phyloP scores from a whole-genome alignment of 2,329 filamentous ascomycete species.

The Fonsecaea pedrosoi region DNA sequence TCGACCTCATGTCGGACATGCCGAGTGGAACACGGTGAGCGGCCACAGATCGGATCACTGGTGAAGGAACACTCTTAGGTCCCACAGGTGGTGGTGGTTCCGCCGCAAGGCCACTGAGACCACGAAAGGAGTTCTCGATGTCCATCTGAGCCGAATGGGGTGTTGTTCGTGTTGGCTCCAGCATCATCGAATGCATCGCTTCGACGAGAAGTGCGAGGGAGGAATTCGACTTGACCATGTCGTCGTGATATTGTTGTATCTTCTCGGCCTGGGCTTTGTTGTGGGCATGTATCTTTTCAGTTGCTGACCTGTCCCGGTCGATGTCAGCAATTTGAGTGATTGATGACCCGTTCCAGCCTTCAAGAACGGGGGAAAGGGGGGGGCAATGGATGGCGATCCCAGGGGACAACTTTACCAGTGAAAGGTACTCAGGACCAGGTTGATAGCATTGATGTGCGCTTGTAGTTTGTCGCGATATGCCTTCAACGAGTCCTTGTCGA shows the following conservation, averaged over 20 bases:
- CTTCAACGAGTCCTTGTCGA: constrained; percentile 1
- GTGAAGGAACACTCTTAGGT: background rate
- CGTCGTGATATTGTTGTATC: background rate
- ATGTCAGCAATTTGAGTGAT: background rate
- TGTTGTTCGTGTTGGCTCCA: background rate
- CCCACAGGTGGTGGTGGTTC: background rate
- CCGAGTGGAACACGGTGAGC: background rate
- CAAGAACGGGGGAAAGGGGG: no score
- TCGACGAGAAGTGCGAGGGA: background rate
- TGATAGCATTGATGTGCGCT: background rate
- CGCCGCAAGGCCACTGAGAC: background rate
- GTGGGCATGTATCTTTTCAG: background rate
- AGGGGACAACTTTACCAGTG: background rate
- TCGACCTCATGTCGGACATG: background rate
- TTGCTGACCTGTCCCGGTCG: background rate
- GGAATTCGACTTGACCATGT: background rate
- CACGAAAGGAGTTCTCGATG: background rate
- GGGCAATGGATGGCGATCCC: background rate
- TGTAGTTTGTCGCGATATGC: background rate
- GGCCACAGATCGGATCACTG: background rate
- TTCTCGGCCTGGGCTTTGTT: background rate
- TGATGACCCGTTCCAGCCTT: no score
- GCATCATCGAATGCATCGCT: background rate
- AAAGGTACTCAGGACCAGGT: background rate
- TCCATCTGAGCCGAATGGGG: background rate